These are phyloP conservation scores for Crithidia brevicula DNA, from an alignment of 208 protist genomes.

Conservation along the genomic window DNA sequence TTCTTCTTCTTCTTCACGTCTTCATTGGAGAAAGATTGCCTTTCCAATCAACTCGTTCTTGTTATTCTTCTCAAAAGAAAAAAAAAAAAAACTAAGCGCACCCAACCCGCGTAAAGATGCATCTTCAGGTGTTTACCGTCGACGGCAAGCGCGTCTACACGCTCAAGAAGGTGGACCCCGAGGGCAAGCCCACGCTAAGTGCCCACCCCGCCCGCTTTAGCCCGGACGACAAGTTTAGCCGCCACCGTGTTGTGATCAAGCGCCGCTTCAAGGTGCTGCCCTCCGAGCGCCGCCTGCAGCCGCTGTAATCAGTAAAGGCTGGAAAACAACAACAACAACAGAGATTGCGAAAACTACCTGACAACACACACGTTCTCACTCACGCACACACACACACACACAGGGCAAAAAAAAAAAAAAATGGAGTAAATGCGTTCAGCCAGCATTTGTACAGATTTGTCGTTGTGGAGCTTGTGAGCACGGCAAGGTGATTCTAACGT, in stretches of 20 bases:
- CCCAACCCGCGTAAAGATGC: slow-evolving; percentile 37
- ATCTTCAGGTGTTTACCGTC: slow-evolving; percentile 81
- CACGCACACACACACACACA: too few relatives aligned
- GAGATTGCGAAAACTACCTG: too few relatives aligned
- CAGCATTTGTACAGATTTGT: too few relatives aligned
- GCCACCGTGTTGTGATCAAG: slow-evolving; percentile 93
- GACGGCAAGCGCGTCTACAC: slow-evolving; percentile 93
- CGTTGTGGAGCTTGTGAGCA: too few relatives aligned
- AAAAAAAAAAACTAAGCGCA: background rate
- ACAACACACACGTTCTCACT: too few relatives aligned
- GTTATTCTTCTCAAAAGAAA: too few relatives aligned
- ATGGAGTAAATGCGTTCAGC: too few relatives aligned
- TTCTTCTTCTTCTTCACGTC: too few relatives aligned
- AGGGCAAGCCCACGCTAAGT: slow-evolving; percentile 89
- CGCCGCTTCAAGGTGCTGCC: slow-evolving; percentile 89
- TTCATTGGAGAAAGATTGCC: too few relatives aligned
- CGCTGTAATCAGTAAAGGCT: slow-evolving; percentile 49
- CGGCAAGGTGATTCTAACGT: too few relatives aligned
- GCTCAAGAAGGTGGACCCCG: slow-evolving; percentile 91
- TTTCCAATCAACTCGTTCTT: too few relatives aligned
- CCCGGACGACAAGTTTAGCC: slow-evolving; percentile 93
- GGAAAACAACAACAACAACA: slow-evolving; percentile 5
- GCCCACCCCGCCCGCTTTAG: slow-evolving; percentile 94
- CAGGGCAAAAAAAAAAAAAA: too few relatives aligned
- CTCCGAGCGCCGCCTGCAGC: slow-evolving; percentile 73